Percentiles rank a stretch among this genome's conserved stretches.
phyloP scores from a whole-genome alignment of 2,329 filamentous ascomycete genomes.

The Orbilia blumenaviensis region DNA sequence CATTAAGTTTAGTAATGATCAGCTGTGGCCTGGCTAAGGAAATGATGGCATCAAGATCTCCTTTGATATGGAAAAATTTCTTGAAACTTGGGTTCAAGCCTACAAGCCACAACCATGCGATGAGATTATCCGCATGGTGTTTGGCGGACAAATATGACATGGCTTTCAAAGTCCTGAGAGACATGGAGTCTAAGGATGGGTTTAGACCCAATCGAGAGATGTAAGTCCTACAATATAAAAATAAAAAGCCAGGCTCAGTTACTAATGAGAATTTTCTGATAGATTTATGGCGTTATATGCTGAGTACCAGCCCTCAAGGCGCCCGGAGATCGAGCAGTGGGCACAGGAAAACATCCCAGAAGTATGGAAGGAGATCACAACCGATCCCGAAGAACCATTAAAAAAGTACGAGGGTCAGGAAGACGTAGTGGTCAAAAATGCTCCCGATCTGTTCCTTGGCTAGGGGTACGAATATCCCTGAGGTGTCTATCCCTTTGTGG shows the following conservation, averaged over 20 bases:
- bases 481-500: not conserved
- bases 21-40: slow-evolving; percentile 73
- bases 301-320: slow-evolving; percentile 64
- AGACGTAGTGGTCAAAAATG: slow-evolving; percentile 26
- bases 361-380: slow-evolving; percentile 73
- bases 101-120: slow-evolving; percentile 75
- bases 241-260: not conserved
- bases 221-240: slow-evolving; percentile 66
- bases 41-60: slow-evolving; percentile 69
- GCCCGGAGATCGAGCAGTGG: slow-evolving; percentile 78
- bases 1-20: slow-evolving; percentile 81
- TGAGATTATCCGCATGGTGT: slow-evolving; percentile 79
- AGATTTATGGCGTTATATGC: slow-evolving; percentile 50
- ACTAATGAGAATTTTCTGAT: not conserved
- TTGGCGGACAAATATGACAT: slow-evolving; percentile 76
- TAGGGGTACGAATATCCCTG: not conserved
- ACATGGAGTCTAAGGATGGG: slow-evolving; percentile 73
- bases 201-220: slow-evolving; percentile 74
- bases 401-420: slow-evolving; percentile 38
- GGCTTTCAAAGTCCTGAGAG: slow-evolving; percentile 72
- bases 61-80: slow-evolving; percentile 76
- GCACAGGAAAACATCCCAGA: slow-evolving; percentile 73
- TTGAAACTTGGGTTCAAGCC: slow-evolving; percentile 80
- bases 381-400: slow-evolving; percentile 55
- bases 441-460: slow-evolving; percentile 20